Evolutionary conservation across 148 eudicot species (phyloP).

Genomic region (Tetragonia tetragonoides): DNA sequence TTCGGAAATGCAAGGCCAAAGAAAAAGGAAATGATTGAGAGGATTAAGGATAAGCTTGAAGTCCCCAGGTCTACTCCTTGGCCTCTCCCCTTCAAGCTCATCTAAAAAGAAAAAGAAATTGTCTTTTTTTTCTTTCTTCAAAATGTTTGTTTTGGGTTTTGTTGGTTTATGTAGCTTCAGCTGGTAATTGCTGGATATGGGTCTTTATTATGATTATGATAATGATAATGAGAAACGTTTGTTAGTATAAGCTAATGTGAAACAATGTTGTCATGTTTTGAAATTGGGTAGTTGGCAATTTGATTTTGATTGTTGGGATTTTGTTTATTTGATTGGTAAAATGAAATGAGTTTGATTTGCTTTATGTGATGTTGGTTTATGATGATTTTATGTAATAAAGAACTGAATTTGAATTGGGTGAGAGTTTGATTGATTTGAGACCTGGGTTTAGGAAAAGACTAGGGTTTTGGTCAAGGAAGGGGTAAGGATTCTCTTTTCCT

Average conservation of each 20-base stretch:
- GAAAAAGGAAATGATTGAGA: conserved; percentile 67
- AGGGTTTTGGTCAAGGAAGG: conserved; percentile 9
- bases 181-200: neutral
- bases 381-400: neutral
- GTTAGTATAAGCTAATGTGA: neutral
- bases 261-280: neutral
- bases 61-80: conserved; percentile 98
- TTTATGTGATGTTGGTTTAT: neutral
- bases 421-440: conserved; percentile 3
- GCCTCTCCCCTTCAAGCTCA: conserved; percentile 98
- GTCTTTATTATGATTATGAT: neutral
- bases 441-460: neutral
- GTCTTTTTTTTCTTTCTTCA: neutral
- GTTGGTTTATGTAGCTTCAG: neutral
- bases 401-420: neutral
- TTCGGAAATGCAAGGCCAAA: conserved; percentile 79
- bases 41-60: conserved; percentile 82
- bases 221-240: neutral
- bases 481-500: neutral
- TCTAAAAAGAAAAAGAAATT: conserved; percentile 24
- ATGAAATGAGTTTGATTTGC: neutral
- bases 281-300: conserved; percentile 18
- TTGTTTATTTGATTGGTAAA: neutral
- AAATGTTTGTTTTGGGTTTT: too few species aligned
- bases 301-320: neutral